A percentile compares a stretch with the other conserved stretches of the same genome.
Evolutionary conservation across 352 stramenopile species (phyloP).

Genomic region (Globisporangium orthogonon): DNA sequence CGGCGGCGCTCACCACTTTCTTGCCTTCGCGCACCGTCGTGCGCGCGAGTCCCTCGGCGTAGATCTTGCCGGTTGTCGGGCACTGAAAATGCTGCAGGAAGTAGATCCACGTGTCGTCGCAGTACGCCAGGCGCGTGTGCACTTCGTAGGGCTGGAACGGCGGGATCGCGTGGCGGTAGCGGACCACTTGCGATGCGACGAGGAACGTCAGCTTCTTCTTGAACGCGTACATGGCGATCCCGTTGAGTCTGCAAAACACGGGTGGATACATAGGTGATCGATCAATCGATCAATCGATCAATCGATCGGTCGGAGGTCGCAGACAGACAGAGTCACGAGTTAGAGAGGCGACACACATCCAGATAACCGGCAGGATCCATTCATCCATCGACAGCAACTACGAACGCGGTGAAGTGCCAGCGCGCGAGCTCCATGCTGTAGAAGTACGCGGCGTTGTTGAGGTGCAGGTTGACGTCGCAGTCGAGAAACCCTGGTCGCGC

Average conservation of each 20-base stretch:
- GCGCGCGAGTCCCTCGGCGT: conserved; percentile 42
- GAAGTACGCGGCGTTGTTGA: conserved; percentile 83
- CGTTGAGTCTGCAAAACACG: neutral
- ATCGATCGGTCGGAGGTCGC: conserved; percentile 28
- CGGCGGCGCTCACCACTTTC: conserved; percentile 12
- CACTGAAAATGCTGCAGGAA: conserved; percentile 57
- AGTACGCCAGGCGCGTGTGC: conserved; percentile 42
- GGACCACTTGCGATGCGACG: conserved; percentile 50
- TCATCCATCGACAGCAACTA: neutral
- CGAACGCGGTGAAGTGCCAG: conserved; percentile 75
- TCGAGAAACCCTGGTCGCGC: conserved; percentile 61
- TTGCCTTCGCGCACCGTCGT: conserved; percentile 23
- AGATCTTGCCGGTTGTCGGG: conserved; percentile 37
- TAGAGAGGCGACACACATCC: neutral
- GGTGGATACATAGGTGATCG: neutral
- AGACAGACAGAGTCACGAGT: neutral
- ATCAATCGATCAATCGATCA: conserved; percentile 15
- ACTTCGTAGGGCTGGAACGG: conserved; percentile 60
- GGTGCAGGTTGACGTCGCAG: conserved; percentile 80
- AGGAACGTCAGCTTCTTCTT: conserved; percentile 64
- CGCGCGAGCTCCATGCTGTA: conserved; percentile 84
- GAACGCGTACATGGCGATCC: conserved; percentile 41
- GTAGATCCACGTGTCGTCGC: conserved; percentile 58
- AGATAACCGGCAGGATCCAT: no score
- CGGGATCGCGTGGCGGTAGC: conserved; percentile 52